Conservation (phyloP, 2,329 filamentous ascomycete genomes). For the Fusarium phyllophilum region DNA sequence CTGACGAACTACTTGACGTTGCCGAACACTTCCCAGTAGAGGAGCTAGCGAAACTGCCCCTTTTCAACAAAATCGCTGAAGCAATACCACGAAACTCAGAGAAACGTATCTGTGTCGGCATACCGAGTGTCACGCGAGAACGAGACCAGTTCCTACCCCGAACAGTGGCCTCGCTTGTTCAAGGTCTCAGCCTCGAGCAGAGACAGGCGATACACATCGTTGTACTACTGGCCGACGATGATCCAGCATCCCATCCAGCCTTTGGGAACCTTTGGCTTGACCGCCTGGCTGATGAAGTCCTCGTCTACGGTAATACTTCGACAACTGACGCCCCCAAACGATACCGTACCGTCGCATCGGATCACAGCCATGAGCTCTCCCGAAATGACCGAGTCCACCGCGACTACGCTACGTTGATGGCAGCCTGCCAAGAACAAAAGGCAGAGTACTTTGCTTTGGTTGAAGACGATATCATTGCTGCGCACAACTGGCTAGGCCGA, state of each 20-base stretch:
- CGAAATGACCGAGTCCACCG: constrained; percentile 43
- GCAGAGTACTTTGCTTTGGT: constrained; percentile 46
- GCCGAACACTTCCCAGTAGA: not conserved
- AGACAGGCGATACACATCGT: constrained; percentile 42
- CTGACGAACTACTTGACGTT: constrained; percentile 33
- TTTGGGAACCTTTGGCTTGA: constrained; percentile 46
- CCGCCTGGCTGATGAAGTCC: constrained; percentile 43
- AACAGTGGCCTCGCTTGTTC: constrained; percentile 45
- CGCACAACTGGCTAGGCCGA: constrained; percentile 45
- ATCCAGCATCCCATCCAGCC: constrained; percentile 40
- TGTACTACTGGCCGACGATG: constrained; percentile 45
- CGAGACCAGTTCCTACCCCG: constrained; percentile 40
- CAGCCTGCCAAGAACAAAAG: constrained; percentile 35
- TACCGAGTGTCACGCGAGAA: constrained; percentile 44
- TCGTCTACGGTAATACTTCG: constrained; percentile 38
- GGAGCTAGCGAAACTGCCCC: not conserved
- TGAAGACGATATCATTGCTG: constrained; percentile 49
- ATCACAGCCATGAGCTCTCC: not conserved
- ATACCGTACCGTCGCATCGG: not conserved
- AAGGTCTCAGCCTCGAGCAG: constrained; percentile 43
- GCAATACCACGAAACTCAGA: not conserved
- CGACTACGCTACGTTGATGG: constrained; percentile 44
- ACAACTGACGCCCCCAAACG: rapidly evolving
- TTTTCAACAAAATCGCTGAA: not conserved
- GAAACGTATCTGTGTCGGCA: constrained; percentile 39